phyloP scores from a whole-genome alignment of 495 filamentous ascomycete species.

The Pyrenopolyporus hunteri region DNA sequence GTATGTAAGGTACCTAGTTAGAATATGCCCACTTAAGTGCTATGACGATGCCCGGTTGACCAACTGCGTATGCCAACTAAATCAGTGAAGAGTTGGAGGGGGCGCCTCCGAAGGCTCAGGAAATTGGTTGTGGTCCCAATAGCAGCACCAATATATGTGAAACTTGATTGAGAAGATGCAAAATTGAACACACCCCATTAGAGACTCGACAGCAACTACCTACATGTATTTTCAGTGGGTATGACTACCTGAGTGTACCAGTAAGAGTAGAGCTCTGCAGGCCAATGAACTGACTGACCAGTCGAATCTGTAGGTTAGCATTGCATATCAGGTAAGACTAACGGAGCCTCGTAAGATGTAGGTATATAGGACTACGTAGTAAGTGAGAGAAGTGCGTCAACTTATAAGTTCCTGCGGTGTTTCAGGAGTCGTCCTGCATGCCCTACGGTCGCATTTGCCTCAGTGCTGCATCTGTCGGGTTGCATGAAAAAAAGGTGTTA shows the following conservation, averaged over 20 bases:
- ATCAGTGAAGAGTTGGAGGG: background rate
- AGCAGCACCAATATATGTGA: slow-evolving; percentile 21
- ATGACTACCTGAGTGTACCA: background rate
- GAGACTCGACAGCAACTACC: background rate
- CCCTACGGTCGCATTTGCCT: slow-evolving; percentile 26
- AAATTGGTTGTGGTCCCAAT: background rate
- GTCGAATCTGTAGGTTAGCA: background rate
- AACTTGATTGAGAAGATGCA: slow-evolving; percentile 2
- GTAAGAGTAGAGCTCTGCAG: no score
- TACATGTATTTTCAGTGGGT: background rate
- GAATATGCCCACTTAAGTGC: background rate
- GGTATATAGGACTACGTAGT: background rate
- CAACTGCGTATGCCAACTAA: slow-evolving; percentile 10
- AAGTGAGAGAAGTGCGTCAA: background rate
- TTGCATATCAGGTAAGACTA: background rate
- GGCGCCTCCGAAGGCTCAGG: no score
- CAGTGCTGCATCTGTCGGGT: slow-evolving; percentile 7
- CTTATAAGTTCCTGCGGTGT: slow-evolving; percentile 15
- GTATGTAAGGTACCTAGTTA: no score
- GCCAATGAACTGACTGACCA: no score
- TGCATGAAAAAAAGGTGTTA: slow-evolving; percentile 11
- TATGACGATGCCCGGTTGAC: background rate
- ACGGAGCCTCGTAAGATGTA: slow-evolving; percentile 5
- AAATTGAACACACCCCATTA: background rate
- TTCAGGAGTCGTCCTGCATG: slow-evolving; percentile 34